Evolutionary conservation across 495 filamentous ascomycete species (phyloP).

Genomic region (Aspergillus nidulans): DNA sequence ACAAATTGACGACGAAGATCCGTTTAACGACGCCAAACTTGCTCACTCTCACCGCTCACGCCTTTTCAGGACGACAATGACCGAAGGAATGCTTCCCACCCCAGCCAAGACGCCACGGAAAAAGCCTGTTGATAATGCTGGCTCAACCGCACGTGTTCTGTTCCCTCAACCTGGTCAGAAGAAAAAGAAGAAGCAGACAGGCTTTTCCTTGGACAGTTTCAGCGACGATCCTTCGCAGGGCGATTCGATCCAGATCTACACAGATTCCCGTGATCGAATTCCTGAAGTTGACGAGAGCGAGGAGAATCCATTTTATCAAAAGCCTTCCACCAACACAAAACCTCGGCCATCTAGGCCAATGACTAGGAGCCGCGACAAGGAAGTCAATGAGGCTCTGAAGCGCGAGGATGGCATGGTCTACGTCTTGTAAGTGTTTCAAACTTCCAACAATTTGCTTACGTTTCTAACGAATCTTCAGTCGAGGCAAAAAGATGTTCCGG

Average conservation of each 20-base stretch:
- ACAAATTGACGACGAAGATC: conserved; percentile 20
- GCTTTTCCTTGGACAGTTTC: conserved; percentile 67
- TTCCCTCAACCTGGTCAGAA: conserved; percentile 52
- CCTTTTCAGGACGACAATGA: conserved; percentile 24
- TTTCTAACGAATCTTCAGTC: conserved; percentile 51
- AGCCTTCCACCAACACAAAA: conserved; percentile 27
- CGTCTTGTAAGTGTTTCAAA: conserved; percentile 67
- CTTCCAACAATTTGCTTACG: background rate
- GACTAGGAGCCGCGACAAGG: conserved; percentile 40
- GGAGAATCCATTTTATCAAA: conserved; percentile 74
- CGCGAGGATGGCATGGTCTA: conserved; percentile 78
- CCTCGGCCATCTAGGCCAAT: conserved; percentile 37
- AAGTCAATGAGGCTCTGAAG: conserved; percentile 57
- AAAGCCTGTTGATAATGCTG: conserved; percentile 53
- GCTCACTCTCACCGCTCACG: conserved; percentile 14
- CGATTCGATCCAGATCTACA: conserved; percentile 73
- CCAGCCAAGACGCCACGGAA: conserved; percentile 84
- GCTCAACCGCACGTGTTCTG: conserved; percentile 67
- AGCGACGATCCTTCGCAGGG: conserved; percentile 45
- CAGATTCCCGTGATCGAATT: conserved; percentile 81
- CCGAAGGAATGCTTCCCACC: conserved; percentile 68
- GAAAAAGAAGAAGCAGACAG: conserved; percentile 54
- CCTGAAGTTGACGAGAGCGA: conserved; percentile 61
- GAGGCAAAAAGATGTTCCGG: conserved; percentile 82
- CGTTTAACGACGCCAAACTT: conserved; percentile 17